These are phyloP conservation scores for Aureobasidium lini DNA, from an alignment of 2,329 filamentous ascomycete species.

Conservation along the genomic window DNA sequence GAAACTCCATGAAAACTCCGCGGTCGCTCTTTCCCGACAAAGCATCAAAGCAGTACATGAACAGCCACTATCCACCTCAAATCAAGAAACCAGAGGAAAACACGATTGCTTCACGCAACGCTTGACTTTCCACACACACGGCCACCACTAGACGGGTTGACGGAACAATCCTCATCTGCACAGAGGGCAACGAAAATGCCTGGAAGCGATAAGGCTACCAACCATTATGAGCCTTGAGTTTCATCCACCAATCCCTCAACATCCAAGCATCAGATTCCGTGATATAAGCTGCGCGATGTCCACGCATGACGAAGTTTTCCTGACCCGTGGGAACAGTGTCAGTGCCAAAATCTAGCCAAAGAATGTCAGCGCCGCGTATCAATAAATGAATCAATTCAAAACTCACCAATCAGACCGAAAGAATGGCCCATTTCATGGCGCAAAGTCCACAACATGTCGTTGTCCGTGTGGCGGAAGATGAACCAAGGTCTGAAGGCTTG, in stretches of 20 bases:
- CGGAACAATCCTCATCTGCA: too few relatives aligned
- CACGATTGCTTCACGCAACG: too few relatives aligned
- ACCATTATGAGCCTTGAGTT: slow-evolving; percentile 21
- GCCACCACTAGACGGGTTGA: too few relatives aligned
- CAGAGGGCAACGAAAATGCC: too few relatives aligned
- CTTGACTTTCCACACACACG: too few relatives aligned
- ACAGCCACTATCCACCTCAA: too few relatives aligned
- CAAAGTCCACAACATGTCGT: slow-evolving; percentile 37
- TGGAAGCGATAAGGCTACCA: background rate
- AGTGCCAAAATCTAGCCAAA: slow-evolving; percentile 31
- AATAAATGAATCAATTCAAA: too few relatives aligned
- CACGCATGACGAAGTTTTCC: slow-evolving; percentile 40
- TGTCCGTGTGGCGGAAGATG: slow-evolving; percentile 32
- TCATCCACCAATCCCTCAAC: slow-evolving; percentile 42
- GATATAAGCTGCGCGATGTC: slow-evolving; percentile 35
- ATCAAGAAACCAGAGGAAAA: too few relatives aligned
- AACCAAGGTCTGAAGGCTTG: slow-evolving; percentile 39
- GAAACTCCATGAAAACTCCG: too few relatives aligned
- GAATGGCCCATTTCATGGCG: slow-evolving; percentile 43
- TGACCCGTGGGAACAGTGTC: slow-evolving; percentile 31
- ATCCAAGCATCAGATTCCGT: slow-evolving; percentile 47
- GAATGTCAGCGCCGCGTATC: slow-evolving; percentile 20
- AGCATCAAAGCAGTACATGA: too few relatives aligned
- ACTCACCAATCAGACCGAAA: slow-evolving; percentile 32
- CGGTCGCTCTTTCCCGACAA: too few relatives aligned